Percentiles rank a stretch among this genome's conserved stretches.
Conservation (phyloP, 1,284 basidiomycete species). For the Abortiporus biennis region DNA sequence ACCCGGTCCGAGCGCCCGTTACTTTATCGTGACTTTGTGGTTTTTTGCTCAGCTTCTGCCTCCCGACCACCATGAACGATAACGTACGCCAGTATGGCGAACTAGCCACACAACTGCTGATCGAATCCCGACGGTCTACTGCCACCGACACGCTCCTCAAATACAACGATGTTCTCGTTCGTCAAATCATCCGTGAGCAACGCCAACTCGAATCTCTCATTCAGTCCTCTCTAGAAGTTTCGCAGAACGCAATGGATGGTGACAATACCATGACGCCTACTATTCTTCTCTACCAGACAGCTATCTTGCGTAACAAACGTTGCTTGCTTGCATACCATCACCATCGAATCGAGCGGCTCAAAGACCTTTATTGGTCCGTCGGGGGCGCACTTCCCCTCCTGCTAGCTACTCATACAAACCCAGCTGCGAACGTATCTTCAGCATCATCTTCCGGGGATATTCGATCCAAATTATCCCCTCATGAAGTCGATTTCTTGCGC, state of each 20-base stretch:
- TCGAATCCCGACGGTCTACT: conserved; percentile 80
- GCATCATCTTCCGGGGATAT: conserved; percentile 39
- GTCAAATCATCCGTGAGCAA: conserved; percentile 85
- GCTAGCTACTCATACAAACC: conserved; percentile 43
- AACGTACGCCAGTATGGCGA: conserved; percentile 64
- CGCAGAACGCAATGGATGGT: conserved; percentile 34
- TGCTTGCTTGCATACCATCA: conserved; percentile 90
- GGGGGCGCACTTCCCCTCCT: conserved; percentile 89
- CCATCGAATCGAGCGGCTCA: conserved; percentile 77
- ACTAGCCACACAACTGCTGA: conserved; percentile 82
- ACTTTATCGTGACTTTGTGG: too few relatives aligned
- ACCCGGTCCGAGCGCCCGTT: too few relatives aligned
- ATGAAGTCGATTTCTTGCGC: conserved; percentile 88
- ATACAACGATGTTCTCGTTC: conserved; percentile 88
- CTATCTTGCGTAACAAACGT: conserved; percentile 87
- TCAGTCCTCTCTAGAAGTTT: conserved; percentile 33
- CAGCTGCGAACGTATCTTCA: conserved; percentile 3
- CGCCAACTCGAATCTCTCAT: conserved; percentile 77
- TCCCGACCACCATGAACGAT: conserved; percentile 18
- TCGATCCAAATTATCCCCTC: conserved; percentile 76
- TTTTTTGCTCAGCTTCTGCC: too few relatives aligned
- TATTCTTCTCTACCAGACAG: conserved; percentile 82
- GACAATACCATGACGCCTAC: conserved; percentile 47
- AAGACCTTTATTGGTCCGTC: conserved; percentile 85
- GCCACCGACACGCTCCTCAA: conserved; percentile 82